Evolutionary conservation across 2,329 filamentous ascomycete species (phyloP).

Genomic region (Epichloe brachyelytri): DNA sequence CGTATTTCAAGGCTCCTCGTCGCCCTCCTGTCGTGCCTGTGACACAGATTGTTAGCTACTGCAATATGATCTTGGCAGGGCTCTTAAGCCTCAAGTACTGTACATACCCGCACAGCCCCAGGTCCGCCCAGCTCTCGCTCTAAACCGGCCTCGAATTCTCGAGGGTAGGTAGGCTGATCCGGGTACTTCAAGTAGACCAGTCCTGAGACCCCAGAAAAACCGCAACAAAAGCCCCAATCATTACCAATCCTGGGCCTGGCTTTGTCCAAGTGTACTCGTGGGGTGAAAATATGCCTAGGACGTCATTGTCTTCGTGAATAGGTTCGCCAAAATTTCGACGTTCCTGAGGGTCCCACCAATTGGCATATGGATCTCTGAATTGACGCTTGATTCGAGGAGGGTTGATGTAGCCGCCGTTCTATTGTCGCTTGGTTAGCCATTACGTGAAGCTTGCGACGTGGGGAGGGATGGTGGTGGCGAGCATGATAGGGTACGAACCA

Average conservation of each 20-base stretch:
- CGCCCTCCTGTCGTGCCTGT: constrained; percentile 42
- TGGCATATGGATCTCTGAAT: constrained; percentile 81
- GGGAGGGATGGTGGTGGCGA: neutral
- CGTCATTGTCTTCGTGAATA: constrained; percentile 91
- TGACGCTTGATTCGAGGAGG: constrained; percentile 71
- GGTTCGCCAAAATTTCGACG: constrained; percentile 94
- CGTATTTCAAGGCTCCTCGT: constrained; percentile 35
- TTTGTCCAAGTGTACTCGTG: constrained; percentile 78
- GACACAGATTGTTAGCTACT: neutral
- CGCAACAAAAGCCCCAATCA: constrained; percentile 55
- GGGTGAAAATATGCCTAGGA: constrained; percentile 77
- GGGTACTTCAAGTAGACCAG: constrained; percentile 58
- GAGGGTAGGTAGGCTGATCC: constrained; percentile 55
- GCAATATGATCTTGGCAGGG: neutral
- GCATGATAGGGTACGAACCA: constrained; percentile 35
- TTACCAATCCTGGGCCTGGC: constrained; percentile 54
- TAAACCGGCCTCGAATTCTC: constrained; percentile 60
- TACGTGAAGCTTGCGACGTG: neutral
- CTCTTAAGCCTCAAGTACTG: neutral
- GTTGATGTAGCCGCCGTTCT: constrained; percentile 81
- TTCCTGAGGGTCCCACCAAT: constrained; percentile 98
- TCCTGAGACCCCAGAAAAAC: constrained; percentile 51
- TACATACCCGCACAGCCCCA: constrained; percentile 51
- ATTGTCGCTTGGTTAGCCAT: constrained; percentile 16
- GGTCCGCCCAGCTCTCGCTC: constrained; percentile 63